Percentiles rank a stretch among this genome's conserved stretches.
These are phyloP conservation scores for Trichocomaceae sp. DNA, from an alignment of 2,329 filamentous ascomycete species.

Conservation along the genomic window DNA sequence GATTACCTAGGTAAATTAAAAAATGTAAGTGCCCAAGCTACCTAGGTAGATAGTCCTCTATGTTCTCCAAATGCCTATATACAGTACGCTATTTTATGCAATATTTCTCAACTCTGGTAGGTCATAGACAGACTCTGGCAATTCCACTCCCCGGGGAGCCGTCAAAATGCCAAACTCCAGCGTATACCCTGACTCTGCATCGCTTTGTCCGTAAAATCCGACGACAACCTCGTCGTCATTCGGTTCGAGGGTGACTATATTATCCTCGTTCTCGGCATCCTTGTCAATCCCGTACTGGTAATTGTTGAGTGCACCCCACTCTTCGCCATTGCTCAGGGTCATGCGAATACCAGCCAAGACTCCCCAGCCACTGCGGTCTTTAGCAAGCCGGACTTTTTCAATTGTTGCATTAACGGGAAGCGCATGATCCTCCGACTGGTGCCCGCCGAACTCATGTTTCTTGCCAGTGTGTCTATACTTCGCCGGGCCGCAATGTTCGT, in stretches of 20 bases:
- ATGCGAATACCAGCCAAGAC: conserved; percentile 15
- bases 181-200: conserved; percentile 18
- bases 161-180: conserved; percentile 46
- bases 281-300: not conserved
- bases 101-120: conserved; percentile 33
- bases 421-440: not conserved
- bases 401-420: not conserved
- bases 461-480: conserved; percentile 18
- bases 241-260: conserved; percentile 23
- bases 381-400: not conserved
- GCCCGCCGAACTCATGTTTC: conserved; percentile 27
- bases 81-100: not conserved
- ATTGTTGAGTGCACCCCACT: conserved; percentile 25
- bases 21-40: no score
- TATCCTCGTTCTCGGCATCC: not conserved
- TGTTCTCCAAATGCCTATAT: not conserved
- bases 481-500: conserved; percentile 39
- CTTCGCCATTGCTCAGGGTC: conserved; percentile 21
- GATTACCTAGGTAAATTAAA: no score
- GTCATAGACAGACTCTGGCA: conserved; percentile 39
- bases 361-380: not conserved
- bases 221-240: conserved; percentile 36
- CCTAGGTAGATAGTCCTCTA: no score
- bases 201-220: conserved; percentile 42
- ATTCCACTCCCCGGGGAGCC: conserved; percentile 32